These are phyloP conservation scores for Starmera dryadoides DNA, from an alignment of 805 yeast species.

Conservation along the genomic window DNA sequence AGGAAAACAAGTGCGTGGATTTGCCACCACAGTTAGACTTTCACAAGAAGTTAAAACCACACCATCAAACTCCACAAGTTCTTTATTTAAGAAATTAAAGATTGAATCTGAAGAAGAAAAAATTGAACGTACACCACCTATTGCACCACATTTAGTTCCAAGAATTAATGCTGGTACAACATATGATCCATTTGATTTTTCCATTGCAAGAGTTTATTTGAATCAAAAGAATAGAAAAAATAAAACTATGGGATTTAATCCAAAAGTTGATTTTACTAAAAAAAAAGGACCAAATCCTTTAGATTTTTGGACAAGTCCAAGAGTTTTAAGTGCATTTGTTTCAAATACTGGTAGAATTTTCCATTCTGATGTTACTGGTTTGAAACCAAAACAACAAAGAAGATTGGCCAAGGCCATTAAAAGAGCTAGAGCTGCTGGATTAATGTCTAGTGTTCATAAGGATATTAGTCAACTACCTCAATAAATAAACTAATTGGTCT, in stretches of 20 bases:
- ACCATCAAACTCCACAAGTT: no score
- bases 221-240: conserved; percentile 30
- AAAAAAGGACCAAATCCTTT: conserved; percentile 60
- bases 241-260: conserved; percentile 10
- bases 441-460: conserved; percentile 68
- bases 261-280: conserved; percentile 29
- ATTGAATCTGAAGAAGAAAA: neutral
- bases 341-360: conserved; percentile 70
- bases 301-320: conserved; percentile 68
- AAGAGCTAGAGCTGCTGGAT: conserved; percentile 74
- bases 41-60: no score
- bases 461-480: conserved; percentile 36
- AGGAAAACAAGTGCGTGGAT: neutral
- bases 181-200: conserved; percentile 81
- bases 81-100: no score
- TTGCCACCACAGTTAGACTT: neutral
- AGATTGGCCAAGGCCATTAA: conserved; percentile 69
- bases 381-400: conserved; percentile 60
- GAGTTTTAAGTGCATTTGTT: conserved; percentile 55
- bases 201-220: conserved; percentile 47
- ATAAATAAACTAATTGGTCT: neutral
- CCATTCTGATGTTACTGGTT: conserved; percentile 66
- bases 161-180: conserved; percentile 44
- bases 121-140: neutral
- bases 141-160: conserved; percentile 25